A percentile compares a stretch with the other conserved stretches of the same genome.
Conservation (phyloP, 2,329 filamentous ascomycete genomes). For the Curvularia lunata region DNA sequence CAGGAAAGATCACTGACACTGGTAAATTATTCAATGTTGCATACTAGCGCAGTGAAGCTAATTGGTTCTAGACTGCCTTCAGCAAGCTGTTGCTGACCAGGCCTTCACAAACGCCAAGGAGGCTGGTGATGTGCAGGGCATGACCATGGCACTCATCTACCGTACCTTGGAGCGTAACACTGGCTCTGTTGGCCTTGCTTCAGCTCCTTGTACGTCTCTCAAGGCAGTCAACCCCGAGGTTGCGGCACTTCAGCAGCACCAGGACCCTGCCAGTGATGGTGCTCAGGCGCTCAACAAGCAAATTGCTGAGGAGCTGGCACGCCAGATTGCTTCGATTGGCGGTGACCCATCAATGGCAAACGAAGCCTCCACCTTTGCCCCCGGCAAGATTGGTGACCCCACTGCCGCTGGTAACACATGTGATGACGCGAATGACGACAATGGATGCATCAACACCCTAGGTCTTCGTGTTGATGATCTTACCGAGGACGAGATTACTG, state of each 20-base stretch:
- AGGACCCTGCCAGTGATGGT: constrained; percentile 67
- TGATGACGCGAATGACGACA: constrained; percentile 55
- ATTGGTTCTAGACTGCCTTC: constrained; percentile 58
- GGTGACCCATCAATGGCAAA: constrained; percentile 68
- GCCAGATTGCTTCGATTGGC: constrained; percentile 66
- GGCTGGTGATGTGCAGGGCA: constrained; percentile 59
- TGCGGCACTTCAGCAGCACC: constrained; percentile 67
- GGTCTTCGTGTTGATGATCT: constrained; percentile 62
- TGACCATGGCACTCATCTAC: constrained; percentile 62
- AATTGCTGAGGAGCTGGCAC: constrained; percentile 65
- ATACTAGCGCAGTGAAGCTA: constrained; percentile 6
- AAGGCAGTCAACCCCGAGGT: constrained; percentile 69
- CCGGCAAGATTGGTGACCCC: constrained; percentile 61
- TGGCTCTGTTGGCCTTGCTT: constrained; percentile 62
- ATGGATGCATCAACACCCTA: constrained; percentile 63
- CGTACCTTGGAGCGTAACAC: constrained; percentile 67
- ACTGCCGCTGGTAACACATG: constrained; percentile 62
- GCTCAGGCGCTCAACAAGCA: constrained; percentile 66
- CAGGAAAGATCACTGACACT: constrained; percentile 57
- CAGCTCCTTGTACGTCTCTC: constrained; percentile 62
- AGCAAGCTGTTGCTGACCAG: constrained; percentile 64
- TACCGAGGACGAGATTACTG: constrained; percentile 58
- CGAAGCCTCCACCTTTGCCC: constrained; percentile 67
- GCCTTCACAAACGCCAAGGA: constrained; percentile 67
- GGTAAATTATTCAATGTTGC: constrained; percentile 23